Percentiles rank a stretch among this genome's conserved stretches.
Conservation (phyloP, 768 basidiomycete genomes). For the Boletus huronensis region DNA sequence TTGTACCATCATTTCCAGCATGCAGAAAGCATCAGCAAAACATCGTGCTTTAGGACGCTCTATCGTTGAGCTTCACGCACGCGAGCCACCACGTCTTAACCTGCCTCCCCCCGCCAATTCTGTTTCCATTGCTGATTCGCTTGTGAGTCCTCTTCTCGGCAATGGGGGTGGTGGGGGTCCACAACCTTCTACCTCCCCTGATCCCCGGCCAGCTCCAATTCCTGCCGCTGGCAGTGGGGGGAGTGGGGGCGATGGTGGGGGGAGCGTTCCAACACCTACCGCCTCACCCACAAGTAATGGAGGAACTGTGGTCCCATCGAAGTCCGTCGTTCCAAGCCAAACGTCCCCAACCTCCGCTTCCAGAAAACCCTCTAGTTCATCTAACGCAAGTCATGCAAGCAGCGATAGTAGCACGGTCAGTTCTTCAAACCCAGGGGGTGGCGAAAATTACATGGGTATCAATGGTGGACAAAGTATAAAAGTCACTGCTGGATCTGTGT, state of each 20-base stretch:
- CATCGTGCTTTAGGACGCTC: slow-evolving; percentile 13
- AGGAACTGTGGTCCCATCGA: background rate
- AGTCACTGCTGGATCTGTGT: background rate
- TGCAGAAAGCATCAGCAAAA: slow-evolving; percentile 10
- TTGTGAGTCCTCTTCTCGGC: slow-evolving; percentile 36
- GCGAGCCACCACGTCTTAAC: slow-evolving; percentile 39
- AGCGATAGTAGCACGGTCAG: background rate
- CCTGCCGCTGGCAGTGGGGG: background rate
- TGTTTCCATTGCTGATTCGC: slow-evolving; percentile 38
- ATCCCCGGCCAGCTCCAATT: background rate
- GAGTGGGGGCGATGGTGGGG: background rate
- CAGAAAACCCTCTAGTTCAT: background rate
- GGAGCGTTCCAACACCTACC: background rate
- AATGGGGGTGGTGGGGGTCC: slow-evolving; percentile 3
- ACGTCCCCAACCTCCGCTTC: background rate
- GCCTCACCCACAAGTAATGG: slow-evolving; percentile 2
- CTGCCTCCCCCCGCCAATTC: slow-evolving; percentile 30
- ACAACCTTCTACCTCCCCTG: slow-evolving; percentile 4
- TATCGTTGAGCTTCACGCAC: slow-evolving; percentile 28
- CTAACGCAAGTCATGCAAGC: background rate
- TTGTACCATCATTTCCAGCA: slow-evolving; percentile 9
- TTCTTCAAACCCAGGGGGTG: background rate
- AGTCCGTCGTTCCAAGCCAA: background rate
- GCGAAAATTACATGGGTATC: background rate
- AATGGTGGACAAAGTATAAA: background rate